Percentiles rank a stretch among this genome's conserved stretches.
Evolutionary conservation across 495 filamentous ascomycete species (phyloP).

Genomic region (Annulohypoxylon moriforme): DNA sequence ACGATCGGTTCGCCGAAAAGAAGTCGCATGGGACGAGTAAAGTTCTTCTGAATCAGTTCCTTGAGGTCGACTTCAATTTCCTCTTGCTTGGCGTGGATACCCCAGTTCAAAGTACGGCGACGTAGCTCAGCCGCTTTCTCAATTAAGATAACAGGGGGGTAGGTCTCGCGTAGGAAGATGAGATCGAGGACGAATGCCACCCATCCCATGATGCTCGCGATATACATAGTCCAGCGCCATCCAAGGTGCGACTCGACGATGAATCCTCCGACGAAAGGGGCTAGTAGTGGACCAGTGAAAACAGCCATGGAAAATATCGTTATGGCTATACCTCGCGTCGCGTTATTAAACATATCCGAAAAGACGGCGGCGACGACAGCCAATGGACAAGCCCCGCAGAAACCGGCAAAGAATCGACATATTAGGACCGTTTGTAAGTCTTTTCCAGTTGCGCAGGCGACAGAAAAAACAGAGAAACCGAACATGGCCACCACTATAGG

Average conservation of each 20-base stretch:
- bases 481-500: conserved; percentile 80
- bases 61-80: conserved; percentile 88
- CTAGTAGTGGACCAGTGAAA: conserved; percentile 83
- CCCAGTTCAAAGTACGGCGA: conserved; percentile 88
- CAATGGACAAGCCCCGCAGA: conserved; percentile 79
- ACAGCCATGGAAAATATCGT: conserved; percentile 87
- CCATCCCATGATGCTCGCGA: conserved; percentile 79
- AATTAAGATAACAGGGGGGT: conserved; percentile 83
- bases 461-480: conserved; percentile 80
- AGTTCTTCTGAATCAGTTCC: conserved; percentile 85
- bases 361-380: conserved; percentile 89
- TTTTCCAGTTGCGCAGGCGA: conserved; percentile 77
- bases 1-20: conserved; percentile 86
- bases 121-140: conserved; percentile 81
- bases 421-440: conserved; percentile 86
- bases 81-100: conserved; percentile 93
- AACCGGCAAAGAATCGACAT: conserved; percentile 85
- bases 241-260: conserved; percentile 75
- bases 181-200: conserved; percentile 75
- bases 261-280: conserved; percentile 88
- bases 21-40: conserved; percentile 80
- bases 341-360: conserved; percentile 87
- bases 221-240: conserved; percentile 90
- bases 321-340: conserved; percentile 80
- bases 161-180: conserved; percentile 83